A percentile compares a stretch with the other conserved stretches of the same genome.
phyloP scores from a whole-genome alignment of 768 basidiomycete genomes.

The Suillus brevipes region DNA sequence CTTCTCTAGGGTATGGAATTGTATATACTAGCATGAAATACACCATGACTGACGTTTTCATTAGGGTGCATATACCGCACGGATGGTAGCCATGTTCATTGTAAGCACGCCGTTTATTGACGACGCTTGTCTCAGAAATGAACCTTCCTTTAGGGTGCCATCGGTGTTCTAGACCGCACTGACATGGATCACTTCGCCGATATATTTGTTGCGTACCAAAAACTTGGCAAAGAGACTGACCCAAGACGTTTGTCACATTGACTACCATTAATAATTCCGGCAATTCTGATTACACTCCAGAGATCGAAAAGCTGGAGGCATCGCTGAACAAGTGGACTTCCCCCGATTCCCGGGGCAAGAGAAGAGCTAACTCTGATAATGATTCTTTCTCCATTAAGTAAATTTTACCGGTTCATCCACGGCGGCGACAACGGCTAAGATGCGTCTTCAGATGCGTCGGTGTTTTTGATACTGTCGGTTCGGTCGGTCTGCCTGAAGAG shows the following conservation, averaged over 20 bases:
- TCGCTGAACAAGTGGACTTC: conserved; percentile 56
- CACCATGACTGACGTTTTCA: conserved; percentile 9
- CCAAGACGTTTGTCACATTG: conserved; percentile 37
- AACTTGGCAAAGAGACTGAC: conserved; percentile 55
- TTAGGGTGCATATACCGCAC: conserved; percentile 74
- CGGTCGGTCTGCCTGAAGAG: conserved; percentile 69
- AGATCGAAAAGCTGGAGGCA: conserved; percentile 39
- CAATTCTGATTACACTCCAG: conserved; percentile 21
- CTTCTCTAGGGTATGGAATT: conserved; percentile 59
- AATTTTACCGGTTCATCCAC: conserved; percentile 13
- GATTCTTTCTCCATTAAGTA: conserved; percentile 65
- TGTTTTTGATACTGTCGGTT: conserved; percentile 79
- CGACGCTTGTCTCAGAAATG: background rate
- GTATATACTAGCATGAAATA: background rate
- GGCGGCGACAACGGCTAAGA: conserved; percentile 4
- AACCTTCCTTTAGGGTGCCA: conserved; percentile 49
- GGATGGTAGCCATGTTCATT: conserved; percentile 73
- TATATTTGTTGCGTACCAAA: conserved; percentile 63
- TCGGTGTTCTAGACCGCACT: conserved; percentile 67
- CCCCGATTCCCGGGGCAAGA: conserved; percentile 52
- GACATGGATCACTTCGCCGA: conserved; percentile 73
- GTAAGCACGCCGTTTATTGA: conserved; percentile 36
- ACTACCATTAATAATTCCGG: background rate
- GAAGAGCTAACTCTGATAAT: conserved; percentile 46
- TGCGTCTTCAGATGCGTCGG: conserved; percentile 54